phyloP scores from a whole-genome alignment of 2,329 filamentous ascomycete species.

The Diplocarpon rosae region DNA sequence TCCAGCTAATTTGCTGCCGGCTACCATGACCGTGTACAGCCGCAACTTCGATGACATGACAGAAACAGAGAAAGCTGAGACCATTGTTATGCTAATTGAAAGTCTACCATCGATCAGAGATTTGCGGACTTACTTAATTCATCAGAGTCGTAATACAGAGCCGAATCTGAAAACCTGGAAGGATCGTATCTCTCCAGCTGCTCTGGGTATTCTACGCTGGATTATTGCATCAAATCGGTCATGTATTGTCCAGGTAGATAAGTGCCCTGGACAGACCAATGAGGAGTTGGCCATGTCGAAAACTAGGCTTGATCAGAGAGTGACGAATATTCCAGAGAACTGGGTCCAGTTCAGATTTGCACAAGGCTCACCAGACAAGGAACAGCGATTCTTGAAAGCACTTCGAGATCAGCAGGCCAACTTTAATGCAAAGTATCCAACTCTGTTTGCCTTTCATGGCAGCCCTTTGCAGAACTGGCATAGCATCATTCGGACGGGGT shows the following conservation, averaged over 20 bases:
- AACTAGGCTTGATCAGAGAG: slow-evolving; percentile 27
- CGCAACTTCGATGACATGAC: slow-evolving; percentile 46
- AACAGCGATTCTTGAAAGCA: slow-evolving; percentile 58
- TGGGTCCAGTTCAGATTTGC: slow-evolving; percentile 81
- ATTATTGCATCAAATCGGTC: slow-evolving; percentile 84
- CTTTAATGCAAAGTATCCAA: slow-evolving; percentile 41
- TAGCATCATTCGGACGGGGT: slow-evolving; percentile 71
- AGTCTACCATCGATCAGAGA: slow-evolving; percentile 49
- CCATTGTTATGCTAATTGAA: slow-evolving; percentile 42
- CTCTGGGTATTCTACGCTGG: slow-evolving; percentile 66
- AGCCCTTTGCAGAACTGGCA: slow-evolving; percentile 75
- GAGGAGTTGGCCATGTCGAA: slow-evolving; percentile 13
- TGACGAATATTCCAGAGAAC: slow-evolving; percentile 46
- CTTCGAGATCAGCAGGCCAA: slow-evolving; percentile 36
- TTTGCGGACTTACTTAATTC: slow-evolving; percentile 41
- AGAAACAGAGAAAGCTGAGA: slow-evolving; percentile 34
- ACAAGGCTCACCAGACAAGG: slow-evolving; percentile 82
- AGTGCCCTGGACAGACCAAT: slow-evolving; percentile 23
- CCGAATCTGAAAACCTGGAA: slow-evolving; percentile 38
- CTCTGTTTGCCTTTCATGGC: slow-evolving; percentile 81
- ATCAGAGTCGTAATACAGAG: slow-evolving; percentile 18
- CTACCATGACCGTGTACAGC: slow-evolving; percentile 33
- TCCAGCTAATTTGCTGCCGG: slow-evolving; percentile 18
- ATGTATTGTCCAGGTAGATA: slow-evolving; percentile 67
- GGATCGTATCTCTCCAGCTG: slow-evolving; percentile 50